A percentile compares a stretch with the other conserved stretches of the same genome.
These are phyloP conservation scores for Apodospora peruviana DNA, from an alignment of 495 filamentous ascomycete genomes.

Conservation along the genomic window DNA sequence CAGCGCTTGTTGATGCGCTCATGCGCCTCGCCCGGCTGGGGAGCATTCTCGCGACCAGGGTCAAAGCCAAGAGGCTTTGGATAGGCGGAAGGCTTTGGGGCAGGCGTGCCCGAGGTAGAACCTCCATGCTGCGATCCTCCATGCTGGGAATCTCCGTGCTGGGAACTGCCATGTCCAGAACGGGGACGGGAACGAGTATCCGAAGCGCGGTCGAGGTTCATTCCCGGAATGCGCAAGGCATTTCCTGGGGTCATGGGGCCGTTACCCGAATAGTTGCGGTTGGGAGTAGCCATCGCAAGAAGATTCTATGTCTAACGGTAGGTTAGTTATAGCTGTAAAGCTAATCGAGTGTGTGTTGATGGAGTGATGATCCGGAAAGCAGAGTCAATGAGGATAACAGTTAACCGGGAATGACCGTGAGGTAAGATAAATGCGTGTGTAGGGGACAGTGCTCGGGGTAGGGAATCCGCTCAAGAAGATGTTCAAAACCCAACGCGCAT, in stretches of 20 bases:
- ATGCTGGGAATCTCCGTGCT: neutral
- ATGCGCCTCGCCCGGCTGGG: neutral
- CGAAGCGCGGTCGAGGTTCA: neutral
- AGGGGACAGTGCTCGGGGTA: too few relatives aligned
- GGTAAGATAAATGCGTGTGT: too few relatives aligned
- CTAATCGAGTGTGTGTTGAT: too few relatives aligned
- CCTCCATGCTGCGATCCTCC: neutral
- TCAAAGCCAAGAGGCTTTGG: neutral
- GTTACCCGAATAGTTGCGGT: too few relatives aligned
- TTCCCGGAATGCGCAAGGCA: neutral
- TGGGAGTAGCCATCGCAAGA: too few relatives aligned
- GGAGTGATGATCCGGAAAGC: too few relatives aligned
- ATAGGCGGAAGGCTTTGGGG: neutral
- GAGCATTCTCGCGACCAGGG: neutral
- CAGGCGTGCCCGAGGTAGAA: neutral
- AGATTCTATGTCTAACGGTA: too few relatives aligned
- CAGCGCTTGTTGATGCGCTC: slow-evolving; percentile 30
- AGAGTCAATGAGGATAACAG: too few relatives aligned
- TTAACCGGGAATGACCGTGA: too few relatives aligned
- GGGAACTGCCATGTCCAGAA: neutral
- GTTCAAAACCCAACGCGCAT: too few relatives aligned
- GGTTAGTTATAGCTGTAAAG: neutral
- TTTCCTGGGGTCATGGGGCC: too few relatives aligned
- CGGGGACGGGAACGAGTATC: neutral
- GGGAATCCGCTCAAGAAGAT: too few relatives aligned